These are phyloP conservation scores for Cylindrotheca fusiformis DNA, from an alignment of 108 stramenopile species.

Conservation along the genomic window DNA sequence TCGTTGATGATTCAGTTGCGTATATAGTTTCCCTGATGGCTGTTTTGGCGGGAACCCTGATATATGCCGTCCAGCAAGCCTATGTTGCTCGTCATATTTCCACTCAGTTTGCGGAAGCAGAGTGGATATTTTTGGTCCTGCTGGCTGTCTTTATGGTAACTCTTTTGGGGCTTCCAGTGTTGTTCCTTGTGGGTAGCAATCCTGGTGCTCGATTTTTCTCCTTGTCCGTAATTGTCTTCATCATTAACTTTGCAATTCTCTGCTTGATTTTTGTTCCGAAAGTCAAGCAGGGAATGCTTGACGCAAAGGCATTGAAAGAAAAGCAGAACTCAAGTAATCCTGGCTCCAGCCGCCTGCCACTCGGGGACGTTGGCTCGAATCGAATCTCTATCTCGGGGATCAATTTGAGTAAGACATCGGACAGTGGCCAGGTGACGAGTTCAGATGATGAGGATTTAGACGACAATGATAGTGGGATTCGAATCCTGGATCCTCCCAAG, in stretches of 20 bases:
- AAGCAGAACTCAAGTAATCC: too few species aligned
- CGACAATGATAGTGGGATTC: background rate
- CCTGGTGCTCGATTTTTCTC: slow-evolving; percentile 24
- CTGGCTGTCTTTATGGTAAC: slow-evolving; percentile 14
- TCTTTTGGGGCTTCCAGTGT: slow-evolving; percentile 41
- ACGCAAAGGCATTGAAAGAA: background rate
- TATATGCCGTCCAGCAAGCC: slow-evolving; percentile 39
- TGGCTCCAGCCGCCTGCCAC: background rate
- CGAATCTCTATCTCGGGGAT: background rate
- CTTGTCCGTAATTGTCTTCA: slow-evolving; percentile 27
- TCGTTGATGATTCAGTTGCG: slow-evolving; percentile 18
- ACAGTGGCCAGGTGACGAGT: background rate
- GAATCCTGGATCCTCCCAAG: background rate
- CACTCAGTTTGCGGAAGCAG: slow-evolving; percentile 50
- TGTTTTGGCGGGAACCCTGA: slow-evolving; percentile 25
- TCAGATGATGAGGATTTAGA: background rate
- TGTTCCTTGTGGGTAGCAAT: slow-evolving; percentile 32
- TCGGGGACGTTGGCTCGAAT: background rate
- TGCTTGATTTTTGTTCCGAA: slow-evolving; percentile 57
- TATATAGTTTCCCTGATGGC: slow-evolving; percentile 25
- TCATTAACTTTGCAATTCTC: slow-evolving; percentile 22
- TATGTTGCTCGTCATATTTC: slow-evolving; percentile 47
- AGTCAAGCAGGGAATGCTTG: slow-evolving; percentile 7
- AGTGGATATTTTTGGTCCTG: slow-evolving; percentile 40
- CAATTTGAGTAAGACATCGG: too few species aligned